phyloP scores from a whole-genome alignment of 2,329 filamentous ascomycete genomes.

The Mariannaea sp. region DNA sequence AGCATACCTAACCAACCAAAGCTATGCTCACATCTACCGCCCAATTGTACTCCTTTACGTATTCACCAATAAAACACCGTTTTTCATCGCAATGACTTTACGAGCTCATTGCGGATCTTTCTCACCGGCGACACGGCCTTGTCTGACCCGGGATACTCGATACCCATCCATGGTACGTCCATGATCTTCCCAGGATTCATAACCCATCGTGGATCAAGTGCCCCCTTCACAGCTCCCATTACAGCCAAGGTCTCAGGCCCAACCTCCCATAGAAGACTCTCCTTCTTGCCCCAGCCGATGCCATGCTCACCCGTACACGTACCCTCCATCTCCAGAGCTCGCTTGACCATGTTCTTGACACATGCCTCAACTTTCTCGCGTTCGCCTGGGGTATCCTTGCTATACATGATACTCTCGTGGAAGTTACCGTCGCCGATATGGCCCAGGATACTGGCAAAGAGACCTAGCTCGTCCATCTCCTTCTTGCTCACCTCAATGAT shows the following conservation, averaged over 20 bases:
- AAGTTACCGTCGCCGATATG: slow-evolving; percentile 96
- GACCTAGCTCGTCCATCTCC: slow-evolving; percentile 81
- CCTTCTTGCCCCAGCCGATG: slow-evolving; percentile 85
- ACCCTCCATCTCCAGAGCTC: slow-evolving; percentile 92
- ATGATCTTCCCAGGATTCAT: slow-evolving; percentile 95
- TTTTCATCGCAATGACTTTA: neutral
- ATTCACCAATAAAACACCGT: neutral
- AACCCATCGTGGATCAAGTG: slow-evolving; percentile 84
- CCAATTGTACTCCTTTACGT: neutral
- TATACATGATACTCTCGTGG: slow-evolving; percentile 90
- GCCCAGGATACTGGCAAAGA: slow-evolving; percentile 86
- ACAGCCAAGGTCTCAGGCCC: slow-evolving; percentile 79
- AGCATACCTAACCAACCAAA: neutral
- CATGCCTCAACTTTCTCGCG: slow-evolving; percentile 76
- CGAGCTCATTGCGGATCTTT: slow-evolving; percentile 15
- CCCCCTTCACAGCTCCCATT: slow-evolving; percentile 83
- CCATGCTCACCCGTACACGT: slow-evolving; percentile 91
- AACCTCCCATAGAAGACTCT: slow-evolving; percentile 76
- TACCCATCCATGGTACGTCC: slow-evolving; percentile 58
- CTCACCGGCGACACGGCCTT: slow-evolving; percentile 34
- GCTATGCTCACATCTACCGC: neutral
- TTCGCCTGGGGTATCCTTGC: slow-evolving; percentile 70
- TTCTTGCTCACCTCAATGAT: slow-evolving; percentile 85
- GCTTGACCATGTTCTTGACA: slow-evolving; percentile 86
- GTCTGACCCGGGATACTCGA: slow-evolving; percentile 25